Conservation (phyloP, 805 yeast species). For the Alloascoidea africana region DNA sequence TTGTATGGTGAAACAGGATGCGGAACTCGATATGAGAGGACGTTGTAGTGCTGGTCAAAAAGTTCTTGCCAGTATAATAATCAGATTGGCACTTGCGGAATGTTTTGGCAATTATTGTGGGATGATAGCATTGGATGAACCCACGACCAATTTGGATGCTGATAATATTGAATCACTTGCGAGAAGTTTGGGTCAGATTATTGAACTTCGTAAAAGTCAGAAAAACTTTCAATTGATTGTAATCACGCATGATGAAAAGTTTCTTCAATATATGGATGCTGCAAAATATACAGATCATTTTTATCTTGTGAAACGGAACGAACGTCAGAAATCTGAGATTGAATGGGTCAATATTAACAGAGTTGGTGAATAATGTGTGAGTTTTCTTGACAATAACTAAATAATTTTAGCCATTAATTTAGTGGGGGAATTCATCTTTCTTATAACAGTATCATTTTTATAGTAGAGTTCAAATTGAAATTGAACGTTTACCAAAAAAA, state of each 20-base stretch:
- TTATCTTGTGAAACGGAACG: slow-evolving; percentile 68
- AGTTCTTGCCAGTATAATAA: slow-evolving; percentile 82
- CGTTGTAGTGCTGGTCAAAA: slow-evolving; percentile 97
- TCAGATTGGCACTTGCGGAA: slow-evolving; percentile 84
- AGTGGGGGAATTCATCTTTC: too few relatives aligned
- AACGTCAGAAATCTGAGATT: slow-evolving; percentile 67
- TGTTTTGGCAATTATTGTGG: slow-evolving; percentile 94
- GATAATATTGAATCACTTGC: slow-evolving; percentile 87
- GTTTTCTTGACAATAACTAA: too few relatives aligned
- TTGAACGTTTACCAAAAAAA: slow-evolving; percentile 7
- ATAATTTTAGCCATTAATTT: too few relatives aligned
- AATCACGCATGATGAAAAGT: slow-evolving; percentile 92
- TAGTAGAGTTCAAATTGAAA: too few relatives aligned
- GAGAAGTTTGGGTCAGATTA: slow-evolving; percentile 56
- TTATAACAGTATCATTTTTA: too few relatives aligned
- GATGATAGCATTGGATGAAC: slow-evolving; percentile 92
- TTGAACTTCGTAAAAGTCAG: slow-evolving; percentile 60
- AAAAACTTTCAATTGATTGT: slow-evolving; percentile 87
- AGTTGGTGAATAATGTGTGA: too few relatives aligned
- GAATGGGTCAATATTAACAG: slow-evolving; percentile 33
- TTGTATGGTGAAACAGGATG: slow-evolving; percentile 86
- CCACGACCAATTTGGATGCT: slow-evolving; percentile 87
- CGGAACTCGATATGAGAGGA: slow-evolving; percentile 95
- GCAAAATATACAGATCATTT: slow-evolving; percentile 75
- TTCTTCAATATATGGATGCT: slow-evolving; percentile 75